Evolutionary conservation across 305 asterid species (phyloP).

Genomic region (Rubia peregrina): DNA sequence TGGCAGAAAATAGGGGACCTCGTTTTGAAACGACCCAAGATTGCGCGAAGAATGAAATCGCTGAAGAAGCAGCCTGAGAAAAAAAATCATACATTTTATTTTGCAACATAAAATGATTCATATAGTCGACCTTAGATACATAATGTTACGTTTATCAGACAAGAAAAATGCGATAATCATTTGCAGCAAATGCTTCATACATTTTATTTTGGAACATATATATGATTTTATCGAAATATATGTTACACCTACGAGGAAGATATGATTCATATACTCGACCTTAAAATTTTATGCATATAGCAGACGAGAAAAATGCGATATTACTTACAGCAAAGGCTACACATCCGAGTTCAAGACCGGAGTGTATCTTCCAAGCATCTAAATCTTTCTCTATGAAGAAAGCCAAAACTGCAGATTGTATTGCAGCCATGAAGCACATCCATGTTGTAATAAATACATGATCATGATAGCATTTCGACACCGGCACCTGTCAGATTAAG

Average conservation of each 20-base stretch:
- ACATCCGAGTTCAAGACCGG: constrained; percentile 38
- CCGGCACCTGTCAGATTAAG: constrained; percentile 34
- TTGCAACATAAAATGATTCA: neutral
- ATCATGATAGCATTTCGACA: constrained; percentile 49
- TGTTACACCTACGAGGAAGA: no score
- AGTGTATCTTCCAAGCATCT: constrained; percentile 47
- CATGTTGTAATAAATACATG: constrained; percentile 63
- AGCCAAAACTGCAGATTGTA: constrained; percentile 44
- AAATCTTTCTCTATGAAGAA: constrained; percentile 35
- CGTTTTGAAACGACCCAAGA: constrained; percentile 64
- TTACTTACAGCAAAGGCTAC: constrained; percentile 46
- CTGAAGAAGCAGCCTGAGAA: constrained; percentile 48
- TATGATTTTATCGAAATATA: no score
- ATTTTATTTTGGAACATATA: no score
- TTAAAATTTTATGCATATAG: no score
- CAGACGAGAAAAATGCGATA: no score
- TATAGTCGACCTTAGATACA: no score
- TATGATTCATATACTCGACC: no score
- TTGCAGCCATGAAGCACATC: constrained; percentile 54
- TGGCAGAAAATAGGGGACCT: constrained; percentile 78
- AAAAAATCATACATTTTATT: neutral
- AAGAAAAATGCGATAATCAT: no score
- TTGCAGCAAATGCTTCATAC: no score
- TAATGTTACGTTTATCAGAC: no score
- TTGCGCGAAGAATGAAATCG: constrained; percentile 59